Base-by-base conservation (phyloP, 139 green algal genomes). In the Tetratostichococcus sp. region DNA sequence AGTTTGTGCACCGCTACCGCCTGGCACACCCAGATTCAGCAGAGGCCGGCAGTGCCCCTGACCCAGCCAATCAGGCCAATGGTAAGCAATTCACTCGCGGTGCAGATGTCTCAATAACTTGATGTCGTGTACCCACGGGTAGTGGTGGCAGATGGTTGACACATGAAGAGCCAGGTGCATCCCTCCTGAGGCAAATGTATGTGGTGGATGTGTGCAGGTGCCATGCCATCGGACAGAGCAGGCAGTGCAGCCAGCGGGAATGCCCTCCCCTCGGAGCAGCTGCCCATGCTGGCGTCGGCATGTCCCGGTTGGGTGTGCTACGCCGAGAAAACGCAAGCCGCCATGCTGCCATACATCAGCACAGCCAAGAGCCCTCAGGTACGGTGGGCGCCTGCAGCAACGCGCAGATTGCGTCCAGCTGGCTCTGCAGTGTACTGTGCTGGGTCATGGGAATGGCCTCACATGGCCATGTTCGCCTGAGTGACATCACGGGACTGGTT, bases 221-320 rank as follows among this genome's bases (percentile, higher is more conserved):
- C 39, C 4, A 25, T 26, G 0, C 1, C 35, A 35, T 35, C 43
- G 5, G 8, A 4, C 34, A 35, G 71, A 62, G 34, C 8, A 32
- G 28, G 74, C 62, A 66, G 31, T 50, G 70, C 58, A 33, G 25
- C 62, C 70, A 39, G 42, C 33, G 28, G 14, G n/a, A 30, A 16
- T 19, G 17, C 26, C 16, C 66, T 43, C 66, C 68, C 25, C 70
- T 32, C 30, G 67, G 34, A 77, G 14, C 30, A 69, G 4, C 75
- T 97, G 57, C 94, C 93, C 14, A 85, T 97, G 88, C 80, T 98
- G 25, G 89, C 92, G 0, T 97, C 91, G 32, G 87, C 93, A 21
- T 98, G 94, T 80, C 94, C 94, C 35, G 95, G 95, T 17, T 99
- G 96, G 96, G 90, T 99, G 67, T 98, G 94, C 81, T 99, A 99